These are phyloP conservation scores for Pachyrhizus erosus DNA, from an alignment of 306 rosid species.

Conservation along the genomic window DNA sequence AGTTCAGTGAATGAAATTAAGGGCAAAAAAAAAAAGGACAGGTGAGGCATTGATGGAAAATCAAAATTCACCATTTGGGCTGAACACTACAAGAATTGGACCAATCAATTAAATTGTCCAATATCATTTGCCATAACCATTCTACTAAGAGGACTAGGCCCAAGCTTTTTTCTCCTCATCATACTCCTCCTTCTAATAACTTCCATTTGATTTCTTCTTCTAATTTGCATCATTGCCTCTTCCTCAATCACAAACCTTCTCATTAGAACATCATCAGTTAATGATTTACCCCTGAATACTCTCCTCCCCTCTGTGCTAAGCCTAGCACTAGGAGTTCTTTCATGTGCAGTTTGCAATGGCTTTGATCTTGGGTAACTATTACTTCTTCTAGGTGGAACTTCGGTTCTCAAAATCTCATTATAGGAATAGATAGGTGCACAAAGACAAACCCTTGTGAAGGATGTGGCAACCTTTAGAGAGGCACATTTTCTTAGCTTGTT, in stretches of 20 bases:
- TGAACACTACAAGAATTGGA: conserved; percentile 33
- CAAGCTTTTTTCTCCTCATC: conserved; percentile 73
- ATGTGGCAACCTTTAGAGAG: conserved; percentile 80
- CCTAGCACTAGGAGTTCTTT: conserved; percentile 53
- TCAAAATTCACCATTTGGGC: conserved; percentile 39
- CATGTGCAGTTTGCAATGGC: conserved; percentile 55
- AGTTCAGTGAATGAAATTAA: conserved; percentile 4
- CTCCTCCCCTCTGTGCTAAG: conserved; percentile 72
- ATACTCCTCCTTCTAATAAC: conserved; percentile 71
- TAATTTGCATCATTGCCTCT: conserved; percentile 95
- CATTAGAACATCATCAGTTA: conserved; percentile 94
- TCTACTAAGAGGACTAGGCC: conserved; percentile 89
- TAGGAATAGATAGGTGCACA: conserved; percentile 94
- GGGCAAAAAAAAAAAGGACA: neutral
- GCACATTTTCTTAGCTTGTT: conserved; percentile 78
- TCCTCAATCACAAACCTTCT: conserved; percentile 89
- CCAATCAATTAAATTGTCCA: conserved; percentile 37
- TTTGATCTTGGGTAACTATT: conserved; percentile 83
- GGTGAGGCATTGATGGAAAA: neutral
- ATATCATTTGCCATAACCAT: conserved; percentile 68
- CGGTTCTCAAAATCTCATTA: conserved; percentile 73
- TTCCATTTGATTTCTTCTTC: conserved; percentile 91
- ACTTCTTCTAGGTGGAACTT: conserved; percentile 87
- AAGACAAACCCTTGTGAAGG: conserved; percentile 88
- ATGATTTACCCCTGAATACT: conserved; percentile 86